Evolutionary conservation across 148 eudicot species (phyloP).

Genomic region (Chenopodium quinoa): DNA sequence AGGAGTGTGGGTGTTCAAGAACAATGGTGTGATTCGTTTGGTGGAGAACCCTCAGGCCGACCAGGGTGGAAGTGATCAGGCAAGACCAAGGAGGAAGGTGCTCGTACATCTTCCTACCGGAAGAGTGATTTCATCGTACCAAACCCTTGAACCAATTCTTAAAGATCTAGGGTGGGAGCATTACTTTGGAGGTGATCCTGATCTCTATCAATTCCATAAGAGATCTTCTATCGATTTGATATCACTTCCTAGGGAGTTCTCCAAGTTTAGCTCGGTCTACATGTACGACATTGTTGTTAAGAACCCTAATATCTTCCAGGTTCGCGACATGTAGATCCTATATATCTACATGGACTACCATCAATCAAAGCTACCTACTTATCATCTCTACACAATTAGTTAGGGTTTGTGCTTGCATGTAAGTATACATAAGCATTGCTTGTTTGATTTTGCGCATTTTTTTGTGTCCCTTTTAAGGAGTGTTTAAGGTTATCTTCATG

Average conservation of each 20-base stretch:
- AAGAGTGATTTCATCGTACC: conserved; percentile 42
- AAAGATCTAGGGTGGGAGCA: conserved; percentile 50
- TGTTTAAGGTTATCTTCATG: background rate
- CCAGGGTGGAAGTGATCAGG: background rate
- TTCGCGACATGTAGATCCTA: conserved; percentile 37
- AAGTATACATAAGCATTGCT: background rate
- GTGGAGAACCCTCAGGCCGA: conserved; percentile 39
- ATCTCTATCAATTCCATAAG: conserved; percentile 46
- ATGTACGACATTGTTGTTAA: conserved; percentile 61
- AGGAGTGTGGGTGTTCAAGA: conserved; percentile 53
- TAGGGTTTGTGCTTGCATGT: conserved; percentile 13
- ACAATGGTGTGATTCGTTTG: conserved; percentile 41
- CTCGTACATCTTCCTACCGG: conserved; percentile 47
- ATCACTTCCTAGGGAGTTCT: conserved; percentile 54
- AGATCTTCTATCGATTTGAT: conserved; percentile 46
- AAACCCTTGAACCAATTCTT: conserved; percentile 36
- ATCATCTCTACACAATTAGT: background rate
- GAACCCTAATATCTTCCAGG: conserved; percentile 55
- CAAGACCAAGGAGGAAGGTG: conserved; percentile 24
- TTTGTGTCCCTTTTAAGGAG: background rate
- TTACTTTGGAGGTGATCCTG: conserved; percentile 42
- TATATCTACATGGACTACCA: background rate
- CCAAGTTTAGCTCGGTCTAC: conserved; percentile 48
- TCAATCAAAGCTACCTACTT: background rate
- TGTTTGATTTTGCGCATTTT: background rate